Evolutionary conservation across 139 green algal species (phyloP), one percentile per base, ranked within the genome.

Genomic region (Micractinium sp.): DNA sequence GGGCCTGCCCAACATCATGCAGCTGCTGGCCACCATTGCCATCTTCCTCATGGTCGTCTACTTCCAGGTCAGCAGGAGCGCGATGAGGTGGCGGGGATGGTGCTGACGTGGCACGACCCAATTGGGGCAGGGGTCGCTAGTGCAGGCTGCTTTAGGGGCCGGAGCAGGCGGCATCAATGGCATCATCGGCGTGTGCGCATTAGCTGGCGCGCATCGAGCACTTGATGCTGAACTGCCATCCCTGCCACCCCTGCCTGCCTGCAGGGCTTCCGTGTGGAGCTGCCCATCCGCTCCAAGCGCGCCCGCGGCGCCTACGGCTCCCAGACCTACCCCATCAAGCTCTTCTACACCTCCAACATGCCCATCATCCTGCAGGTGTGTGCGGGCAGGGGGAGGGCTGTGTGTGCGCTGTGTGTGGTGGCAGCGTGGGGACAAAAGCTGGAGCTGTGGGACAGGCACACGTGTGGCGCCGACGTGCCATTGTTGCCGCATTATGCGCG

Each of bases 291-390:
- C 88, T 98, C 94, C 93, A 99, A 99, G 96, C 94, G 95, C 78
- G 88, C 94, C 39, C 94, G 98, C 33, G 97, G 97, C 67, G 93
- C 97, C 85, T 66, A 66, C 14, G 82, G 66, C 93, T 96, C 35
- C 38, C 86, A 94, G 89, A 96, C 92, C 85, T 99, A 99, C 96
- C 97, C 98, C 80, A 99, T 99, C 96, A 99, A 99, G 96, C 96
- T 99, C 38, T 99, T 99, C 94, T 99, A 99, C 96, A 99, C 98
- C 85, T 98, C 94, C 91, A 99, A 99, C 96, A 99, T 99, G 98
- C 98, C 98, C 90, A 99, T 99, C 95, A 99, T 99, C 91, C 96
- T 99, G 87, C 97, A 99, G 93, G 85, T 60, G 35, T 25, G 76
- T 25, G 9, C 27, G 27, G 13, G n/a, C n/a, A 0, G 31, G 73